Evolutionary conservation across 2,329 filamentous ascomycete species (phyloP).

Genomic region (Sphaceloma murrayae): DNA sequence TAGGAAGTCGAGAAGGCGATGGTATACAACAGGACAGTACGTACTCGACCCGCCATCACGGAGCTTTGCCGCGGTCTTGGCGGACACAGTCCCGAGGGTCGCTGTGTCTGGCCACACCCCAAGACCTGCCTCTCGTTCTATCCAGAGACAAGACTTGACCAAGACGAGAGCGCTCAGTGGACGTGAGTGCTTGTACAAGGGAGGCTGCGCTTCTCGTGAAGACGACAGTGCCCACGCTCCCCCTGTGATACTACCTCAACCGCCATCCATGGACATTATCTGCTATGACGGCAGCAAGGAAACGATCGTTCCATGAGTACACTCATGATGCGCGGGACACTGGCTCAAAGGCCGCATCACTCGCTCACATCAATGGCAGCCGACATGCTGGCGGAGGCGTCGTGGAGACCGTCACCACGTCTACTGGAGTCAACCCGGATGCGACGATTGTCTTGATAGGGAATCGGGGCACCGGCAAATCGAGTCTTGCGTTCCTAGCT

Average conservation of each 20-base stretch:
- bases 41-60: too few species aligned
- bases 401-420: not conserved
- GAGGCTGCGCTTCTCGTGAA: too few species aligned
- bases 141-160: too few species aligned
- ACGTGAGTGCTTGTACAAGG: too few species aligned
- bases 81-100: not conserved
- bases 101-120: not conserved
- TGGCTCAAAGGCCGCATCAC: not conserved
- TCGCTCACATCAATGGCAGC: not conserved
- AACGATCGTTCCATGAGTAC: constrained; percentile 14
- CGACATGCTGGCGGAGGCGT: not conserved
- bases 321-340: constrained; percentile 10
- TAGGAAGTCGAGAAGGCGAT: too few species aligned
- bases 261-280: too few species aligned
- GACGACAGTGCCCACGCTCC: too few species aligned
- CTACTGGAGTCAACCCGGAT: constrained; percentile 43
- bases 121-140: too few species aligned
- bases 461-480: constrained; percentile 65
- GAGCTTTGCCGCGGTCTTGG: not conserved
- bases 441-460: constrained; percentile 65
- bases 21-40: not conserved
- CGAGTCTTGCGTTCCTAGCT: constrained; percentile 64
- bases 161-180: too few species aligned
- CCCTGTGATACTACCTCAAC: too few species aligned
- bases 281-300: constrained; percentile 12